Percentiles rank a stretch among this genome's conserved stretches.
Conservation (phyloP, 164 flowering plant genomes). For the Magnolia sinica region DNA sequence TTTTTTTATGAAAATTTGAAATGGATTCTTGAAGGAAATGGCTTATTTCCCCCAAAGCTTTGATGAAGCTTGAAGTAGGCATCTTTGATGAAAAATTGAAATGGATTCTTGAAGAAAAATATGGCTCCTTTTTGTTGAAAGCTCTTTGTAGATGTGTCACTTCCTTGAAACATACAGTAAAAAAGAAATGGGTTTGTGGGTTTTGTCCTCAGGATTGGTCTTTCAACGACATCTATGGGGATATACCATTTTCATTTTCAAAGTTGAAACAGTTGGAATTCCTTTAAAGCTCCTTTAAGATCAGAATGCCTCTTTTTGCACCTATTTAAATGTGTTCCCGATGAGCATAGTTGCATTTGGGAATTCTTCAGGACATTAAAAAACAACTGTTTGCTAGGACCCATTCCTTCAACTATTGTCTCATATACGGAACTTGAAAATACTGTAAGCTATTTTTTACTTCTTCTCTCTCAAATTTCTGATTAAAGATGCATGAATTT, state of each 20-base stretch:
- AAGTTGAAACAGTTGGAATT: constrained; percentile 72
- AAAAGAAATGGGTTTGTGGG: not conserved
- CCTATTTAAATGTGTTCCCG: not conserved
- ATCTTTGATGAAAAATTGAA: no score
- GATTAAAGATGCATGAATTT: not conserved
- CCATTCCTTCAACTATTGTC: constrained; percentile 89
- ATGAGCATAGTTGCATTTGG: not conserved
- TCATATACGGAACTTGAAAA: constrained; percentile 88
- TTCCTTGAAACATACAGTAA: no score
- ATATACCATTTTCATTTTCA: constrained; percentile 37
- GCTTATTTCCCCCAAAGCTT: no score
- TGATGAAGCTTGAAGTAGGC: no score
- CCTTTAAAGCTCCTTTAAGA: constrained; percentile 45
- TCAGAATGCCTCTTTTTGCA: not conserved
- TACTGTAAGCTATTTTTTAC: constrained; percentile 49
- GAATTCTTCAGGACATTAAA: constrained; percentile 47
- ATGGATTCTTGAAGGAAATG: no score
- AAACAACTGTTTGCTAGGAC: constrained; percentile 80
- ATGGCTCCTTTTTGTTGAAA: no score
- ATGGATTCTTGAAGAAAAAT: no score
- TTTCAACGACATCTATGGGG: constrained; percentile 40
- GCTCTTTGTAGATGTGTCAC: no score
- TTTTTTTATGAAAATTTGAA: no score
- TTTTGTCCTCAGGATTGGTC: constrained; percentile 53
- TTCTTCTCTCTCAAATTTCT: not conserved